A percentile compares a stretch with the other conserved stretches of the same genome.
Evolutionary conservation across 352 stramenopile genomes (phyloP).

Genomic region (Globisporangium nunn): DNA sequence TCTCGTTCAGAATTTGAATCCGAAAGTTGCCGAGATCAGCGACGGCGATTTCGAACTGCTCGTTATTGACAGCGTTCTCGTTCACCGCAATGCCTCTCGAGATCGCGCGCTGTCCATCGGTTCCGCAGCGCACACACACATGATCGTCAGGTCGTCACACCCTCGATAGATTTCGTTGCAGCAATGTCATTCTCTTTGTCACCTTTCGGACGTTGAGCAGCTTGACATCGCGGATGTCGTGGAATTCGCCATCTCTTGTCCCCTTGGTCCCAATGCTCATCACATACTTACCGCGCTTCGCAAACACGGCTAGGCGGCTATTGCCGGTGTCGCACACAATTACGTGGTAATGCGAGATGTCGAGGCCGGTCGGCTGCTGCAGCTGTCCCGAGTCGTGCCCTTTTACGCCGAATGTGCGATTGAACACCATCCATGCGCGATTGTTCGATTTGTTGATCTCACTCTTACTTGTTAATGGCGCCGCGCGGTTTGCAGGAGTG

Average conservation of each 20-base stretch:
- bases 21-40: constrained; percentile 62
- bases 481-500: background rate
- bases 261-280: constrained; percentile 35
- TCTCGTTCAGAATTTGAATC: constrained; percentile 62
- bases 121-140: background rate
- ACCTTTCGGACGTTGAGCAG: constrained; percentile 63
- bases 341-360: constrained; percentile 64
- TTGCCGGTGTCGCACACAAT: constrained; percentile 57
- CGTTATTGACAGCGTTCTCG: constrained; percentile 34
- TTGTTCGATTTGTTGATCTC: background rate
- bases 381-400: constrained; percentile 26
- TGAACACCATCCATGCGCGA: constrained; percentile 2
- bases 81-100: constrained; percentile 26
- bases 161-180: background rate
- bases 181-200: background rate
- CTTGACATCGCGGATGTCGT: constrained; percentile 45
- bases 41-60: constrained; percentile 65
- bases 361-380: constrained; percentile 34
- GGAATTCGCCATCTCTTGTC: constrained; percentile 22
- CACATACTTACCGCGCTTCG: constrained; percentile 55
- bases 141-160: no score
- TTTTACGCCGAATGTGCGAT: constrained; percentile 22
- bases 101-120: constrained; percentile 23
- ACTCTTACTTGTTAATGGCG: background rate
- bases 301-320: constrained; percentile 36